Conservation (phyloP, 805 yeast species). For the Kazachstania bromeliacearum region DNA sequence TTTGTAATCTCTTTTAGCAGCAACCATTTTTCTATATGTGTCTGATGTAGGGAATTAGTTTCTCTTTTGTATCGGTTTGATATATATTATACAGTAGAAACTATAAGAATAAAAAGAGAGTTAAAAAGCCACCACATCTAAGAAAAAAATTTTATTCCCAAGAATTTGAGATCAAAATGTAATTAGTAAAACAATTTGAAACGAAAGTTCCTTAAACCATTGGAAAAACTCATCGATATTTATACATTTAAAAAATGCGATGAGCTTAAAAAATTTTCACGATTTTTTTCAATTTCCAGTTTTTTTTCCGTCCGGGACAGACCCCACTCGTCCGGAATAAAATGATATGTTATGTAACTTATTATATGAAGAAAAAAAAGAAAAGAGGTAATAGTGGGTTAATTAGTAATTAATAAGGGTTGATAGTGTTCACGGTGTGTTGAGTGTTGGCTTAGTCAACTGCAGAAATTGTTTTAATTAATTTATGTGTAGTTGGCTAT, state of each 20-base stretch:
- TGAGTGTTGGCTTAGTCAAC: too few species aligned
- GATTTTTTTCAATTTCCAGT: not conserved
- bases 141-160: conserved; percentile 6
- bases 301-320: too few species aligned
- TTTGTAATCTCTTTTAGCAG: conserved; percentile 33
- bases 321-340: not conserved
- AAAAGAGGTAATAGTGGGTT: too few species aligned
- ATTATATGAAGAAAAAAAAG: not conserved
- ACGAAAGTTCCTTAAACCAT: too few species aligned
- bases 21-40: conserved; percentile 9
- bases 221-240: conserved; percentile 5
- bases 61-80: too few species aligned
- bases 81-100: too few species aligned
- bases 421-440: too few species aligned
- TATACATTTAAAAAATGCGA: conserved; percentile 3
- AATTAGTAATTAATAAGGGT: too few species aligned
- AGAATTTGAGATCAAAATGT: conserved; percentile 1
- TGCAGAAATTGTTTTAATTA: too few species aligned
- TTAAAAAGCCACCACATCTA: conserved; percentile 7
- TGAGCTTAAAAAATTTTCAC: conserved; percentile 1
- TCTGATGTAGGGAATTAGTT: not conserved
- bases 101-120: conserved; percentile 1
- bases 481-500: too few species aligned
- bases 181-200: not conserved
- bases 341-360: not conserved